These are phyloP conservation scores for Fusarium redolens DNA, from an alignment of 2,329 filamentous ascomycete species.

Conservation along the genomic window DNA sequence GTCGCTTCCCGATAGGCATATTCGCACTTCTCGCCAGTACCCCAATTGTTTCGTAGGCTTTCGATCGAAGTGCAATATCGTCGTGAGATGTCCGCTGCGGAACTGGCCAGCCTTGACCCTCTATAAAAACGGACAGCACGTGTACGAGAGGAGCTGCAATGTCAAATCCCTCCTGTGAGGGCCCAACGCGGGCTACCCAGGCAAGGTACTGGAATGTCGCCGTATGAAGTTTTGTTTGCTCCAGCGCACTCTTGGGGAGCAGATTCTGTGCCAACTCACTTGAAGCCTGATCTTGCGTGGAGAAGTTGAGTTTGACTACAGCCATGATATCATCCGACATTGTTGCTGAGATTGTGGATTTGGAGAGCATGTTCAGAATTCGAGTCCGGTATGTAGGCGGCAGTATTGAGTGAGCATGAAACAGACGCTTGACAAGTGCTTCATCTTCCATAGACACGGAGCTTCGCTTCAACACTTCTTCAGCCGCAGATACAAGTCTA, in stretches of 20 bases:
- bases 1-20: slow-evolving; percentile 65
- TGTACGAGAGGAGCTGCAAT: slow-evolving; percentile 77
- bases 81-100: slow-evolving; percentile 69
- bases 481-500: slow-evolving; percentile 83
- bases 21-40: slow-evolving; percentile 76
- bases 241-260: slow-evolving; percentile 68
- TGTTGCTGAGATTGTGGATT: slow-evolving; percentile 78
- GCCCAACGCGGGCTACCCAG: slow-evolving; percentile 83
- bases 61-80: slow-evolving; percentile 75
- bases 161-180: slow-evolving; percentile 65
- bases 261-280: slow-evolving; percentile 32
- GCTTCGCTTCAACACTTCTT: slow-evolving; percentile 87
- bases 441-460: slow-evolving; percentile 78
- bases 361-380: slow-evolving; percentile 80
- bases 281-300: slow-evolving; percentile 42
- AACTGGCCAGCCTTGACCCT: slow-evolving; percentile 84
- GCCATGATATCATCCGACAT: slow-evolving; percentile 75
- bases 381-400: slow-evolving; percentile 81
- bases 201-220: slow-evolving; percentile 88
- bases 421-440: slow-evolving; percentile 72
- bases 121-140: slow-evolving; percentile 78
- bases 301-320: slow-evolving; percentile 76
- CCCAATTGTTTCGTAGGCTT: slow-evolving; percentile 92
- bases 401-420: slow-evolving; percentile 77
- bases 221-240: slow-evolving; percentile 81